A percentile compares a stretch with the other conserved stretches of the same genome.
phyloP scores from a whole-genome alignment of 108 stramenopile species.

The Cyclostephanos invisitatus region DNA sequence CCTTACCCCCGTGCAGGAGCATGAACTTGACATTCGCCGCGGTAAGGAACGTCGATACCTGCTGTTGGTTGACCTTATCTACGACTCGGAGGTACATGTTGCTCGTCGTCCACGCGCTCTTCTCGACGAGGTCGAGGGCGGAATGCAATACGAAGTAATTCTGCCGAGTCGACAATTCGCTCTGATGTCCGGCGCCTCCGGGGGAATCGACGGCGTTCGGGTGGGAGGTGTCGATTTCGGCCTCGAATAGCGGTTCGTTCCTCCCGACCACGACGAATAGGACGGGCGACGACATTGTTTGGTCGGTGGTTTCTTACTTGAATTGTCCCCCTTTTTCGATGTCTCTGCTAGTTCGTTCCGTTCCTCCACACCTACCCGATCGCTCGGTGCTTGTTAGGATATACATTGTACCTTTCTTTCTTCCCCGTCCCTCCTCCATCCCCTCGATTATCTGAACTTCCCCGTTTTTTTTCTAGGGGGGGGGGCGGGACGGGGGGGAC shows the following conservation, averaged over 20 bases:
- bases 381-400: no score
- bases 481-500: no score
- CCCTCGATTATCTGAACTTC: no score
- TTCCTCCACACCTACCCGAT: no score
- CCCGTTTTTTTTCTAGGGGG: no score
- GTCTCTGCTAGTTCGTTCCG: no score
- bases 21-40: slow-evolving; percentile 92
- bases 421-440: no score
- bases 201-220: slow-evolving; percentile 24
- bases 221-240: slow-evolving; percentile 64
- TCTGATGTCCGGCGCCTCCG: slow-evolving; percentile 35
- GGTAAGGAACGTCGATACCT: slow-evolving; percentile 90
- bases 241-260: slow-evolving; percentile 87
- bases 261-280: slow-evolving; percentile 86
- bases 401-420: no score
- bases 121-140: slow-evolving; percentile 92
- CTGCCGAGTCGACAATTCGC: slow-evolving; percentile 81
- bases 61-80: slow-evolving; percentile 94
- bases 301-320: no score
- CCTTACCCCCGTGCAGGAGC: slow-evolving; percentile 85
- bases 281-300: slow-evolving; percentile 50
- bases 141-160: slow-evolving; percentile 95
- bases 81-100: slow-evolving; percentile 90
- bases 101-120: slow-evolving; percentile 80
- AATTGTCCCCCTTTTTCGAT: no score